These are phyloP conservation scores for Phytopythium ostracodes DNA, from an alignment of 352 stramenopile genomes.

Conservation along the genomic window DNA sequence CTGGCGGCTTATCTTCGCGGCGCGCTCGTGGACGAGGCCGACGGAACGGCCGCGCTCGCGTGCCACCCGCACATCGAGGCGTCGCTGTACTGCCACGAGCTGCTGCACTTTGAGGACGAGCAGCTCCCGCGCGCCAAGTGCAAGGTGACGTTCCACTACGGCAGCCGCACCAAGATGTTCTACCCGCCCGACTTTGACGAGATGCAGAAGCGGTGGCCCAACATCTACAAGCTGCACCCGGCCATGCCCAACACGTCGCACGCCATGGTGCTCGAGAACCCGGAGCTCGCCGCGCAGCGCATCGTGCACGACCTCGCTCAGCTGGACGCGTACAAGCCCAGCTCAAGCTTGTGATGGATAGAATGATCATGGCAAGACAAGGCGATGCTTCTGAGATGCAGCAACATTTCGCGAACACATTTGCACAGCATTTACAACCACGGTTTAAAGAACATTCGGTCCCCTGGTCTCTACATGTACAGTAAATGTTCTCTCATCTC, in stretches of 20 bases:
- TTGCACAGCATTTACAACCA: too few species aligned
- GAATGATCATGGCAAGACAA: background rate
- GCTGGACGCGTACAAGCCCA: conserved; percentile 6
- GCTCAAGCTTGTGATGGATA: background rate
- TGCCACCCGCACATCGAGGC: conserved; percentile 36
- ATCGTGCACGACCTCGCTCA: conserved; percentile 28
- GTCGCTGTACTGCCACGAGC: conserved; percentile 29
- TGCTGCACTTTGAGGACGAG: conserved; percentile 22
- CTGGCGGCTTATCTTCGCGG: conserved; percentile 26
- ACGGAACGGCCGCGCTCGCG: conserved; percentile 22
- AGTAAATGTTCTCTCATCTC: too few species aligned
- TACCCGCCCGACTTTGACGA: conserved; percentile 19
- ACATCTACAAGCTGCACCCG: conserved; percentile 25
- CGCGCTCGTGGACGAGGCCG: conserved; percentile 24
- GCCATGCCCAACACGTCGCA: conserved; percentile 30
- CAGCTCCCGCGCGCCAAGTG: conserved; percentile 30
- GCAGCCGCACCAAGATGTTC: conserved; percentile 29
- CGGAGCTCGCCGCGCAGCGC: conserved; percentile 15
- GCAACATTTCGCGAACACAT: too few species aligned
- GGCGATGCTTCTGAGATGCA: background rate
- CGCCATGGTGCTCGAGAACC: conserved; percentile 33
- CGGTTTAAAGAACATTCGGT: too few species aligned
- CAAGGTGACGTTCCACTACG: conserved; percentile 26
- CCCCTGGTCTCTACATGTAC: too few species aligned
- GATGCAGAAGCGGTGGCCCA: conserved; percentile 13